These are phyloP conservation scores for Globisporangium irregulare DNA, from an alignment of 352 stramenopile species.

Conservation along the genomic window DNA sequence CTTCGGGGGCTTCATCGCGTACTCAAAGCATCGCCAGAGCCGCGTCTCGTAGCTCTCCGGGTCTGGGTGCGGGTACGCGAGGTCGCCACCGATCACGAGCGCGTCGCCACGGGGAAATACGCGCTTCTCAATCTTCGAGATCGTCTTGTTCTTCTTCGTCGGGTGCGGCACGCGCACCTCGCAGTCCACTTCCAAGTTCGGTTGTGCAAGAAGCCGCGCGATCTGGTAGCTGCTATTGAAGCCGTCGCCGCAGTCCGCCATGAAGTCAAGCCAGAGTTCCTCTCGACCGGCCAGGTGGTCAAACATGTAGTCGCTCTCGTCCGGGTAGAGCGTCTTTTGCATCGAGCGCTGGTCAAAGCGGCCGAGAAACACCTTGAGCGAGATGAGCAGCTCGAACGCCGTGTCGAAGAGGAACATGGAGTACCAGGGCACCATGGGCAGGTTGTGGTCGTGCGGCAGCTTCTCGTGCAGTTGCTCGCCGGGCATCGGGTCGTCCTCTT, in stretches of 20 bases:
- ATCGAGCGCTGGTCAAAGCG: conserved; percentile 89
- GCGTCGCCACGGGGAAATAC: conserved; percentile 83
- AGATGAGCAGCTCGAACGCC: conserved; percentile 90
- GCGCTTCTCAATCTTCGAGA: conserved; percentile 36
- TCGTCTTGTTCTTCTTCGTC: conserved; percentile 21
- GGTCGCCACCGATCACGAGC: conserved; percentile 90
- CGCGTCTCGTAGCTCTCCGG: conserved; percentile 87
- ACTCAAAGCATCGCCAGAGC: conserved; percentile 91
- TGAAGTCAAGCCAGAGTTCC: conserved; percentile 93
- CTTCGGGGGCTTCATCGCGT: conserved; percentile 89
- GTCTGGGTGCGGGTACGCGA: conserved; percentile 91
- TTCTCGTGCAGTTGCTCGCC: conserved; percentile 54
- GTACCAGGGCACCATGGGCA: conserved; percentile 94
- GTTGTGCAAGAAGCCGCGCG: conserved; percentile 87
- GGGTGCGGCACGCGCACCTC: conserved; percentile 26
- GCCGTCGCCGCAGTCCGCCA: conserved; percentile 91
- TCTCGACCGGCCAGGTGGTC: conserved; percentile 77
- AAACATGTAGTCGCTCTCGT: conserved; percentile 76
- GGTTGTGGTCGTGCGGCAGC: conserved; percentile 63
- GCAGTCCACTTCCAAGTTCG: conserved; percentile 76
- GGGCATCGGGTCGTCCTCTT: conserved; percentile 44
- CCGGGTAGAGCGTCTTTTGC: conserved; percentile 79
- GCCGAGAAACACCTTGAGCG: conserved; percentile 92
- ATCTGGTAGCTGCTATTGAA: conserved; percentile 95
- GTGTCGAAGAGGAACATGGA: conserved; percentile 92